phyloP scores from a whole-genome alignment of 2,329 filamentous ascomycete genomes.

The Domatiomyces catenatus region DNA sequence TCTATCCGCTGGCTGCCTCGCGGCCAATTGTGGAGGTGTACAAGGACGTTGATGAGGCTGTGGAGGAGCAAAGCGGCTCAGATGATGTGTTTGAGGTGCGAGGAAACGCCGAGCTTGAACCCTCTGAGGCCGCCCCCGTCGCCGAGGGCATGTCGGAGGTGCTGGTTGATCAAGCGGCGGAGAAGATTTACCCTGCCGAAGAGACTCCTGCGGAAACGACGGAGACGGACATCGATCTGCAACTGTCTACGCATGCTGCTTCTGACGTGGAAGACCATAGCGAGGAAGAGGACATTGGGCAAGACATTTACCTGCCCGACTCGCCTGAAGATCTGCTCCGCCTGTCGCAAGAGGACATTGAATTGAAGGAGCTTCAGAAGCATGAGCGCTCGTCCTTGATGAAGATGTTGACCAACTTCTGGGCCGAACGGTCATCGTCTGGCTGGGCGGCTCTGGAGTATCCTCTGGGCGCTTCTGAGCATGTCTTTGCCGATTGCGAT shows the following conservation, averaged over 20 bases:
- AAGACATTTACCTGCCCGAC: constrained; percentile 49
- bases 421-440: constrained; percentile 92
- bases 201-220: constrained; percentile 24
- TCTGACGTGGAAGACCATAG: constrained; percentile 56
- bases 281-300: constrained; percentile 51
- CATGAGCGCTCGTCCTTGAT: constrained; percentile 87
- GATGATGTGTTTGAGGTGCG: constrained; percentile 38
- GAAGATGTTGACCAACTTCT: constrained; percentile 94
- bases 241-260: constrained; percentile 36
- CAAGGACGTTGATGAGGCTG: constrained; percentile 80
- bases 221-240: constrained; percentile 30
- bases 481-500: constrained; percentile 92
- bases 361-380: constrained; percentile 63
- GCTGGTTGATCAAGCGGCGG: constrained; percentile 21
- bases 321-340: constrained; percentile 35
- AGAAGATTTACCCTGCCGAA: constrained; percentile 19
- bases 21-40: constrained; percentile 95
- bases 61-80: constrained; percentile 58
- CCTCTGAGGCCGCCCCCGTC: constrained; percentile 12
- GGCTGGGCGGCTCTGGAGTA: constrained; percentile 90
- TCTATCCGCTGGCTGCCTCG: constrained; percentile 80
- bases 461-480: constrained; percentile 71
- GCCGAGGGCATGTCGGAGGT: constrained; percentile 19
- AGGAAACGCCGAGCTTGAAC: constrained; percentile 12
- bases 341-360: constrained; percentile 38